Evolutionary conservation across 2,329 filamentous ascomycete species (phyloP).

Genomic region (Verticillium nubilum): DNA sequence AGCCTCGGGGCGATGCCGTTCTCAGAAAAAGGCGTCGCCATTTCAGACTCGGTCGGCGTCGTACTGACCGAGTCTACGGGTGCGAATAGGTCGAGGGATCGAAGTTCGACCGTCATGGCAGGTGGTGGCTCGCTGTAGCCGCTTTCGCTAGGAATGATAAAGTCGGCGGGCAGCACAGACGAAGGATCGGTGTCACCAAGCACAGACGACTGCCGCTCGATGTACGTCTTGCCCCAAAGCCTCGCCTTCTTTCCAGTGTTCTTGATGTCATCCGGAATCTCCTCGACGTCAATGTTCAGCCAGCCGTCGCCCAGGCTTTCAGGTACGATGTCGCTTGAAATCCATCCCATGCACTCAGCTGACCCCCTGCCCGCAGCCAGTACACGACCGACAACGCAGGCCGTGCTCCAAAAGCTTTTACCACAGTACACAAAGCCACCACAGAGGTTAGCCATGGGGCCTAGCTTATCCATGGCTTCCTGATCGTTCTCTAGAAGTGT

Average conservation of each 20-base stretch:
- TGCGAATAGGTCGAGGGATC: constrained; percentile 42
- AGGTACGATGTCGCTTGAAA: constrained; percentile 55
- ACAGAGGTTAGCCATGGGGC: constrained; percentile 56
- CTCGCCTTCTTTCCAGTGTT: constrained; percentile 50
- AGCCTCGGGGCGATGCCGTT: constrained; percentile 22
- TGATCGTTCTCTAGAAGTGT: constrained; percentile 60
- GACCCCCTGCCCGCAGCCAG: constrained; percentile 57
- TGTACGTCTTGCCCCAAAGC: constrained; percentile 53
- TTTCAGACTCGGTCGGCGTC: constrained; percentile 36
- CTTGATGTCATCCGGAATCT: constrained; percentile 46
- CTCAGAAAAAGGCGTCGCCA: constrained; percentile 31
- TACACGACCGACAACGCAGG: constrained; percentile 60
- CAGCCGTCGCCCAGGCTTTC: constrained; percentile 48
- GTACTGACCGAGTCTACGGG: constrained; percentile 37
- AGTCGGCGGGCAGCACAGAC: constrained; percentile 54
- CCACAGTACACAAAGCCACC: constrained; percentile 58
- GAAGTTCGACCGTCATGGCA: constrained; percentile 41
- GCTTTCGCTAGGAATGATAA: constrained; percentile 55
- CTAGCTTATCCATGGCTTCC: constrained; percentile 52
- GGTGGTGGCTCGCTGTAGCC: constrained; percentile 43
- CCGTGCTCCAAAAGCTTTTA: constrained; percentile 66
- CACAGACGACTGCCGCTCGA: constrained; percentile 57
- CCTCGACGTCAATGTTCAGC: constrained; percentile 52
- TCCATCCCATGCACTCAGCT: constrained; percentile 63
- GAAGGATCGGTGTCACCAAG: constrained; percentile 51